Evolutionary conservation across 2,329 filamentous ascomycete species (phyloP).

Genomic region (Lasiodiplodia sp.): DNA sequence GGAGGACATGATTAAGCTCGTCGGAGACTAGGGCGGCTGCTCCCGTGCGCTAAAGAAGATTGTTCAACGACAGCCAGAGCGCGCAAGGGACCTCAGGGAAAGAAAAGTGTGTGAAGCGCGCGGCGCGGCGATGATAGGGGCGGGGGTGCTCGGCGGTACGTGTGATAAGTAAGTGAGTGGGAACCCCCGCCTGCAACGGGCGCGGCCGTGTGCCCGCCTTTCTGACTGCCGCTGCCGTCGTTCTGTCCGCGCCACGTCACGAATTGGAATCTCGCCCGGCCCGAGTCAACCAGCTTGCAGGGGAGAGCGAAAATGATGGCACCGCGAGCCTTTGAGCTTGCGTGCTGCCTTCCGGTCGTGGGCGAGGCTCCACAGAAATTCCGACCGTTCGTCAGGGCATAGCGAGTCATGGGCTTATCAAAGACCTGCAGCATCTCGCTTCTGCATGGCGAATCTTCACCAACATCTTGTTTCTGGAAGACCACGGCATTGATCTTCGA

Average conservation of each 20-base stretch:
- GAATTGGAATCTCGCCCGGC: not conserved
- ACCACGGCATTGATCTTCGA: too few species aligned
- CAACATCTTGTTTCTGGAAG: too few species aligned
- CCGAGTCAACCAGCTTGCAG: not conserved
- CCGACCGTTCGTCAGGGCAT: not conserved
- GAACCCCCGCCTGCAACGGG: too few species aligned
- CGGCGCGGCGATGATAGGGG: too few species aligned
- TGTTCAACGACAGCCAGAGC: not conserved
- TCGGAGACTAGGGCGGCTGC: slow-evolving; percentile 11
- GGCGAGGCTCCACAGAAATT: slow-evolving; percentile 11
- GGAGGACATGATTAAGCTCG: slow-evolving; percentile 22
- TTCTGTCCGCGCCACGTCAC: not conserved
- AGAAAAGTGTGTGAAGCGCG: not conserved
- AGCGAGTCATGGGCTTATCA: slow-evolving; percentile 2
- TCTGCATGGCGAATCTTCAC: too few species aligned
- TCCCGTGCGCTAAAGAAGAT: not conserved
- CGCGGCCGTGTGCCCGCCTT: not conserved
- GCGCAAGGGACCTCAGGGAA: too few species aligned
- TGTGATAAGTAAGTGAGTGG: not conserved
- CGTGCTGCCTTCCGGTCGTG: not conserved
- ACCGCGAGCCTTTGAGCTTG: not conserved
- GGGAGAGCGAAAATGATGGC: too few species aligned
- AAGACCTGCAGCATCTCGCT: not conserved
- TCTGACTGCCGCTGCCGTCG: not conserved
- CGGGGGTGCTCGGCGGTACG: not conserved